These are phyloP conservation scores for Verticillium nonalfalfae DNA, from an alignment of 2,329 filamentous ascomycete species.

Conservation along the genomic window DNA sequence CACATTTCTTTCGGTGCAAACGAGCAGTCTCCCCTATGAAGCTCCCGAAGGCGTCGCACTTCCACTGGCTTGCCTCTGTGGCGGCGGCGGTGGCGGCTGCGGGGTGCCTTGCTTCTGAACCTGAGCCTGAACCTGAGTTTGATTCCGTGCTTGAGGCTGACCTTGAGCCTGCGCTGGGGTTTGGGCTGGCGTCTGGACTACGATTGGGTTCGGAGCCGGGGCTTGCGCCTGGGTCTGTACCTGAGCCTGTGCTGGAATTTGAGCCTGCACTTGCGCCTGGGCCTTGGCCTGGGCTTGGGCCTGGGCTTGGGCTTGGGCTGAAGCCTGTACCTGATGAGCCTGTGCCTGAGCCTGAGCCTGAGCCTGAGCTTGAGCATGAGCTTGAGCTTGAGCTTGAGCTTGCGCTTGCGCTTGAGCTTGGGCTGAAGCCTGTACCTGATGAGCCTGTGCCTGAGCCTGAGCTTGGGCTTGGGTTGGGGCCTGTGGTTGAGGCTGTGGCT, in stretches of 20 bases:
- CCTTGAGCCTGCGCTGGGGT: constrained; percentile 15
- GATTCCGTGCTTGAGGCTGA: constrained; percentile 4
- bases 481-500: constrained; percentile 5
- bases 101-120: constrained; percentile 5
- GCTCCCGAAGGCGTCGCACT: constrained; percentile 34
- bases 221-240: constrained; percentile 10
- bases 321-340: constrained; percentile 5
- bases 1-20: not conserved
- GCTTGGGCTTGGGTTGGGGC: not conserved
- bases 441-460: constrained; percentile 11
- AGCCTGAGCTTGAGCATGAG: not conserved
- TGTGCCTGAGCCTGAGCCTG: constrained; percentile 10
- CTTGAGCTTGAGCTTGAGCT: no score
- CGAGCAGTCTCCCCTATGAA: constrained; percentile 36
- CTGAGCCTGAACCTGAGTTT: constrained; percentile 11
- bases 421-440: constrained; percentile 2
- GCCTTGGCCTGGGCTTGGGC: no score
- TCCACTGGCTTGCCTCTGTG: constrained; percentile 27
- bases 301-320: no score
- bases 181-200: constrained; percentile 3
- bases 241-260: constrained; percentile 16
- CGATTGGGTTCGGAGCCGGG: constrained; percentile 7
- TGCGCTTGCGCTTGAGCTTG: no score
- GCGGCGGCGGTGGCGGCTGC: constrained; percentile 14
- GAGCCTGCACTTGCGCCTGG: not conserved